Evolutionary conservation across 2,329 filamentous ascomycete species (phyloP).

Genomic region (Sclerotiophoma versabilis): DNA sequence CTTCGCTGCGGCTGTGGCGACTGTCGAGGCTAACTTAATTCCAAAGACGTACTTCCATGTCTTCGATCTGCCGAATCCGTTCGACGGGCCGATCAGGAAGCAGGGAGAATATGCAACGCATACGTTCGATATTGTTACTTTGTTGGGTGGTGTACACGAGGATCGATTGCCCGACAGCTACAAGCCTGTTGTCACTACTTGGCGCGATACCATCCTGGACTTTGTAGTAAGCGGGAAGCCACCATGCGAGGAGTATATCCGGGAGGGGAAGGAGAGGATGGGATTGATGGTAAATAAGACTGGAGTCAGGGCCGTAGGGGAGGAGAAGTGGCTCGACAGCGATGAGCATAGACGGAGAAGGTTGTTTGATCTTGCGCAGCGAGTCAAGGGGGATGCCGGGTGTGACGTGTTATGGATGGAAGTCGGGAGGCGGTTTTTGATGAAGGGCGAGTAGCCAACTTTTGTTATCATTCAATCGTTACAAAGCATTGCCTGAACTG

Average conservation of each 20-base stretch:
- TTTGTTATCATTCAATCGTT: conserved; percentile 7
- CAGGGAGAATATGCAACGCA: conserved; percentile 24
- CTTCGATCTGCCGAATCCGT: conserved; percentile 27
- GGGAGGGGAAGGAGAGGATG: background rate
- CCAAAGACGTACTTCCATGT: conserved; percentile 25
- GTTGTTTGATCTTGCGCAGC: conserved; percentile 20
- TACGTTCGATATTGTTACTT: conserved; percentile 26
- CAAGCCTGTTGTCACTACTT: conserved; percentile 7
- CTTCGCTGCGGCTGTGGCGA: conserved; percentile 23
- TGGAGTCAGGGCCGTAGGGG: conserved; percentile 17
- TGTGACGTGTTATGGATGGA: conserved; percentile 27
- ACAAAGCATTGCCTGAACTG: background rate
- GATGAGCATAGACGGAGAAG: conserved; percentile 14
- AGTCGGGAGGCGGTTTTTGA: conserved; percentile 24
- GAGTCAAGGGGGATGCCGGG: conserved; percentile 13
- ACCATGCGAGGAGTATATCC: conserved; percentile 16
- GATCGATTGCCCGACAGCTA: conserved; percentile 16
- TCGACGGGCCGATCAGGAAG: conserved; percentile 18
- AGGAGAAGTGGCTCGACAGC: conserved; percentile 15
- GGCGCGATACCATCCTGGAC: conserved; percentile 22
- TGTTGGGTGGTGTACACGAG: conserved; percentile 26
- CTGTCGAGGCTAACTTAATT: conserved; percentile 11
- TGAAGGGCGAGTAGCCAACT: conserved; percentile 22
- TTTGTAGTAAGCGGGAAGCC: conserved; percentile 19
- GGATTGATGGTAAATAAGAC: conserved; percentile 17